Conservation (phyloP, 805 yeast species). For the Yarrowia sp. region DNA sequence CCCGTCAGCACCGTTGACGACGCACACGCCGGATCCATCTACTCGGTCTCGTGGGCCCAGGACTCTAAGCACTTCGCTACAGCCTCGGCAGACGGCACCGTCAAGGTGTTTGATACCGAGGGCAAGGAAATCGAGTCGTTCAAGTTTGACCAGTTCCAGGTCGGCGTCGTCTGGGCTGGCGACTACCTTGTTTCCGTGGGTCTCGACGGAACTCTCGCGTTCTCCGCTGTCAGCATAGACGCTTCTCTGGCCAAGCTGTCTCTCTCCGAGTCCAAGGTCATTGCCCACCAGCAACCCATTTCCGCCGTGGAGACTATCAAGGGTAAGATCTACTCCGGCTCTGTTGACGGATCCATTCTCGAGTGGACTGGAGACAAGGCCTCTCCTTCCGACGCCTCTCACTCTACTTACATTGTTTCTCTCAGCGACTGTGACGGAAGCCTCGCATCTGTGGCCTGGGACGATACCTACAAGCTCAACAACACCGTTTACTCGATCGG, state of each 20-base stretch:
- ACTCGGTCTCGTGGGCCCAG: constrained; percentile 72
- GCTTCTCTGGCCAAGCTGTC: constrained; percentile 35
- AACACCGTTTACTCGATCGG: constrained; percentile 49
- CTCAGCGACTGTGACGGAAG: constrained; percentile 45
- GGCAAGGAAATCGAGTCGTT: constrained; percentile 16
- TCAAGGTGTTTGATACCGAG: constrained; percentile 69
- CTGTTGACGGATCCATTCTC: constrained; percentile 78
- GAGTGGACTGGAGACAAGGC: constrained; percentile 56
- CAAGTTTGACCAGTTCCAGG: constrained; percentile 59
- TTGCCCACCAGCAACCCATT: constrained; percentile 84
- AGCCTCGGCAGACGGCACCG: constrained; percentile 79
- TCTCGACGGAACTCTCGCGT: constrained; percentile 72
- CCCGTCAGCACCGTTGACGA: constrained; percentile 54
- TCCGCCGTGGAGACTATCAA: constrained; percentile 59
- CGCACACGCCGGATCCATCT: constrained; percentile 79
- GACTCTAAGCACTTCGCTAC: constrained; percentile 69
- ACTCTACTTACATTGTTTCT: constrained; percentile 67
- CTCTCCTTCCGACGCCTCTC: constrained; percentile 51
- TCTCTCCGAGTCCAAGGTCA: constrained; percentile 46
- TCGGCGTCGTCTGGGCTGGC: constrained; percentile 77
- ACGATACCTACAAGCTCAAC: constrained; percentile 65
- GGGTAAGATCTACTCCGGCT: constrained; percentile 62
- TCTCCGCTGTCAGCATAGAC: constrained; percentile 53
- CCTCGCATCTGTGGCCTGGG: constrained; percentile 82
- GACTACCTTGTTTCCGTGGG: constrained; percentile 70